Evolutionary conservation across 2,329 filamentous ascomycete genomes (phyloP).

Genomic region (Phoma sp.): DNA sequence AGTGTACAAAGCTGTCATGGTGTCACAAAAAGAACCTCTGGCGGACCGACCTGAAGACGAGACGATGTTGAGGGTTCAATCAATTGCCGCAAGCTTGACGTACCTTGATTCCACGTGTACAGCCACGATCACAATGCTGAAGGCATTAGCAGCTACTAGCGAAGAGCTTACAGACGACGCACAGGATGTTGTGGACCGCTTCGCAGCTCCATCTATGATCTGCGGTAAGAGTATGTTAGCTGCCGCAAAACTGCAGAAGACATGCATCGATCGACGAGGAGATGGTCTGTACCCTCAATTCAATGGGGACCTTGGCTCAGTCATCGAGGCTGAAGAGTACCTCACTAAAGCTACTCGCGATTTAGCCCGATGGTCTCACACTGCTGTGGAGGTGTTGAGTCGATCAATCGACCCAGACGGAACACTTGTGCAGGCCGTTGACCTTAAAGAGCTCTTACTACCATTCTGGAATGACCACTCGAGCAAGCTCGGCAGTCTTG

Average conservation of each 20-base stretch:
- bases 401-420: constrained; percentile 15
- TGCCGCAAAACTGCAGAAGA: constrained; percentile 31
- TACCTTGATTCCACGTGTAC: constrained; percentile 32
- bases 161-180: constrained; percentile 11
- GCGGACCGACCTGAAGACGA: constrained; percentile 36
- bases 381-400: constrained; percentile 6
- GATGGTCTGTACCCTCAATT: constrained; percentile 42
- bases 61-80: constrained; percentile 27
- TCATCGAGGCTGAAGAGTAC: constrained; percentile 30
- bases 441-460: constrained; percentile 8
- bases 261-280: constrained; percentile 28
- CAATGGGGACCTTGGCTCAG: constrained; percentile 26
- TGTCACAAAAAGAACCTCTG: constrained; percentile 22
- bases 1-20: constrained; percentile 29
- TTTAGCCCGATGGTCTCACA: constrained; percentile 14
- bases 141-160: constrained; percentile 12
- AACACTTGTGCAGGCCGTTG: constrained; percentile 2
- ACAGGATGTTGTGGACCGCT: constrained; percentile 52
- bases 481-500: constrained; percentile 15
- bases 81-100: constrained; percentile 31
- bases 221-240: constrained; percentile 27
- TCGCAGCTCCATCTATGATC: constrained; percentile 23
- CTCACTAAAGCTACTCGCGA: constrained; percentile 25
- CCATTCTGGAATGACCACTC: constrained; percentile 16
- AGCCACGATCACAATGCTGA: constrained; percentile 21